Base-by-base conservation (phyloP, 1,284 basidiomycete species). In the Bjerkandera adusta region DNA sequence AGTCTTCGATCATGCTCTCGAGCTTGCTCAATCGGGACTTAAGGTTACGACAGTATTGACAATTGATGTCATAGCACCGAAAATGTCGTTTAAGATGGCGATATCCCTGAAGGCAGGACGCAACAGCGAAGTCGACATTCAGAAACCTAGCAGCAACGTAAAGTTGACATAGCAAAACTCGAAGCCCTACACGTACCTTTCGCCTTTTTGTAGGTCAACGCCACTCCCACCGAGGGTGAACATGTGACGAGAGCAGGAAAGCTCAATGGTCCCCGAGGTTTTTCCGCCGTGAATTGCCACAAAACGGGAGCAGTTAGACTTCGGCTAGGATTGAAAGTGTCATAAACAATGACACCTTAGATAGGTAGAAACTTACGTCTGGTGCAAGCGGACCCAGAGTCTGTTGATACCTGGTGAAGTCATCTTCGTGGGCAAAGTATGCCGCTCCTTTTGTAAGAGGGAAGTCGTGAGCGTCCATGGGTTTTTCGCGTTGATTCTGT, bases 21-120 rank as follows among this genome's bases (percentile, higher is more conserved):
- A 20, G 6, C 21, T 29, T 39, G 10, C n/a, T 10, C 29, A 42
- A 24, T 2, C 45, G 45, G 8, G 26, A 26, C 3, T 34, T 12
- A 34, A 46, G 49, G n/a, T 51, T 29, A 11, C 51, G 43, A 4
- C 35, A 34, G 35, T 51, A 51, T 30, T 51, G 49, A 45, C 52
- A 54, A 21, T 54, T 51, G 34, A 54, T 51, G 32, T 54, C 52
- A 32, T 54, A 50, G 3, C 46, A 41, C 0, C 37, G 43, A 20
- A 48, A 16, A 21, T 45, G 40, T 2, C 42, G 8, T 24, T 30
- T 21, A 13, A 54, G 49, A 2, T 33, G 15, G 35, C 38, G 45
- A 36, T 43, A 51, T 6, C 12, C 18, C 21, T 38, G 47, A 1
- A 43, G 22, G 7, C 45, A 45, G 12, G 46, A 47, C 0, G 47